A percentile compares a stretch with the other conserved stretches of the same genome.
Evolutionary conservation across 257 asterid genomes (phyloP).

Genomic region (Gentiana dahurica): DNA sequence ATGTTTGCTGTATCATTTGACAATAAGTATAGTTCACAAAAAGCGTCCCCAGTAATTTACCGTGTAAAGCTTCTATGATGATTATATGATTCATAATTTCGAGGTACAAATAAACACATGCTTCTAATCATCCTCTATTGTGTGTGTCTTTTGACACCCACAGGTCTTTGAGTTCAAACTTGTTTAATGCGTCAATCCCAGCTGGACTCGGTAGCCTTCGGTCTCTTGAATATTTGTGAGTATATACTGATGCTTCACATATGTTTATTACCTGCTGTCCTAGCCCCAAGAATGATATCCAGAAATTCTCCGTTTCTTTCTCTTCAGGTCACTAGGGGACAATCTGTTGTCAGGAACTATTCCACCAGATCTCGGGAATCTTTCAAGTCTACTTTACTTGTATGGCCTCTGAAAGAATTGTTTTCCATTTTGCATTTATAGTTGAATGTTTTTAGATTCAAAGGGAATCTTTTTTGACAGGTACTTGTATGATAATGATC

Average conservation of each 20-base stretch:
- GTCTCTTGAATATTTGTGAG: neutral
- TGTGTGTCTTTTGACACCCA: neutral
- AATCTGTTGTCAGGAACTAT: constrained; percentile 5
- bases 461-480: constrained; percentile 1
- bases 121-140: neutral
- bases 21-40: neutral
- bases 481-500: neutral
- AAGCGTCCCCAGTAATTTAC: neutral
- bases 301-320: neutral
- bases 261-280: neutral
- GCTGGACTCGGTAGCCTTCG: neutral
- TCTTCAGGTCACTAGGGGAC: neutral
- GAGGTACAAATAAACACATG: neutral
- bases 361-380: constrained; percentile 6
- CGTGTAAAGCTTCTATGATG: neutral
- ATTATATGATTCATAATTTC: neutral
- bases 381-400: neutral
- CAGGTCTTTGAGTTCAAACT: neutral
- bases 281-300: neutral
- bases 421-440: neutral
- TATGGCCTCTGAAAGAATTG: neutral
- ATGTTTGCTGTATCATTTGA: neutral
- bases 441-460: neutral
- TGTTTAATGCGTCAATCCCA: constrained; percentile 3
- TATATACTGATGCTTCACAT: neutral